phyloP scores from a whole-genome alignment of 768 basidiomycete species.

The Suillus alpinus region DNA sequence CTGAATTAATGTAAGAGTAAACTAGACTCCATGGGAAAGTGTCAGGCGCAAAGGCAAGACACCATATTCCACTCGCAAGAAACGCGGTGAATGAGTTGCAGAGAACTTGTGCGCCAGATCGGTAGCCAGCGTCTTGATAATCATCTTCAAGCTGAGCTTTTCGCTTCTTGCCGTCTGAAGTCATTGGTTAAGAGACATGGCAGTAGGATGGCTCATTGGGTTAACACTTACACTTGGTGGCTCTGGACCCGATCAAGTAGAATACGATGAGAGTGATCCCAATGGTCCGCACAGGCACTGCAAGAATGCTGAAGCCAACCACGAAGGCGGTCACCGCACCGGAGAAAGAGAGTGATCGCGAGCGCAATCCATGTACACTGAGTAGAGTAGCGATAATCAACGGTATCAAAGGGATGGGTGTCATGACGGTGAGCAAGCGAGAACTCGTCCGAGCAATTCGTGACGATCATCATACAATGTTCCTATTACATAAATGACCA shows the following conservation, averaged over 20 bases:
- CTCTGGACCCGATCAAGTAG: slow-evolving; percentile 76
- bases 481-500: background rate
- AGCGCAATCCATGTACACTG: slow-evolving; percentile 66
- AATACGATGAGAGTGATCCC: slow-evolving; percentile 69
- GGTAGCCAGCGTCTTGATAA: slow-evolving; percentile 69
- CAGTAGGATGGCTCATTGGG: background rate
- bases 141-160: slow-evolving; percentile 81
- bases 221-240: slow-evolving; percentile 67
- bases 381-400: slow-evolving; percentile 51
- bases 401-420: slow-evolving; percentile 37
- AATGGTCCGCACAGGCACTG: slow-evolving; percentile 62
- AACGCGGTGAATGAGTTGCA: slow-evolving; percentile 73
- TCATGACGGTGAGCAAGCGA: background rate
- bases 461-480: background rate
- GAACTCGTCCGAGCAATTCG: background rate
- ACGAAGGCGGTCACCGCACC: slow-evolving; percentile 77
- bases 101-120: slow-evolving; percentile 78
- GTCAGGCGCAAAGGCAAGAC: slow-evolving; percentile 49
- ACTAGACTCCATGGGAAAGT: slow-evolving; percentile 35
- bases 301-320: slow-evolving; percentile 72
- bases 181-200: background rate
- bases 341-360: slow-evolving; percentile 70
- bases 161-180: slow-evolving; percentile 63
- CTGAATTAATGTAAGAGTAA: slow-evolving; percentile 10
- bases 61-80: slow-evolving; percentile 62